Evolutionary conservation across 164 flowering plant genomes (phyloP).

Genomic region (Dillenia turbinata): DNA sequence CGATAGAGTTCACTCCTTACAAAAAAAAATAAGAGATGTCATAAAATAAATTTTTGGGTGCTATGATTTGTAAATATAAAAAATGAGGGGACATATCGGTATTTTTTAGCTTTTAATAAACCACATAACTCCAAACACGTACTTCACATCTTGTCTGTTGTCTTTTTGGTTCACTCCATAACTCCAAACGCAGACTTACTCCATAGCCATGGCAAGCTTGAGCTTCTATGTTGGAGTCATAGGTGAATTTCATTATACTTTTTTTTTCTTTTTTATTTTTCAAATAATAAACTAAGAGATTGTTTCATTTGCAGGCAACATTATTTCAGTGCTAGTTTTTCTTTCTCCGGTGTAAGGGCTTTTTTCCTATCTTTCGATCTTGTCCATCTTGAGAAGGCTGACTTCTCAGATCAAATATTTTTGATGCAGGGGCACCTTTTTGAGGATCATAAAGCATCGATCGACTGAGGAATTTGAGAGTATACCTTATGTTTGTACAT

Average conservation of each 20-base stretch:
- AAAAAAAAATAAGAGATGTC: not conserved
- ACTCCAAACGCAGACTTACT: not conserved
- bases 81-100: too few species aligned
- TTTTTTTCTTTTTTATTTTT: not conserved
- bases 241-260: constrained; percentile 10
- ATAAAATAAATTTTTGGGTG: not conserved
- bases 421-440: constrained; percentile 36
- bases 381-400: too few species aligned
- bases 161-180: not conserved
- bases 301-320: constrained; percentile 40
- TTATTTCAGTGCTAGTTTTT: constrained; percentile 44
- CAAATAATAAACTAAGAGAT: not conserved
- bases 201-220: constrained; percentile 9
- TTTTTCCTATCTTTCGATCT: not conserved
- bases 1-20: too few species aligned
- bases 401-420: not conserved
- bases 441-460: constrained; percentile 33
- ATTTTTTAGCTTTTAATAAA: too few species aligned
- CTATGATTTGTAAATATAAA: too few species aligned
- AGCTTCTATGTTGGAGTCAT: constrained; percentile 31
- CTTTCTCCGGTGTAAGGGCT: constrained; percentile 53
- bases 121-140: too few species aligned
- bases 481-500: constrained; percentile 48
- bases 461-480: constrained; percentile 58
- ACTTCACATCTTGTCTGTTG: too few species aligned